A percentile compares a stretch with the other conserved stretches of the same genome.
Evolutionary conservation across 352 stramenopile species (phyloP).

Genomic region (Phytophthora foliorum): DNA sequence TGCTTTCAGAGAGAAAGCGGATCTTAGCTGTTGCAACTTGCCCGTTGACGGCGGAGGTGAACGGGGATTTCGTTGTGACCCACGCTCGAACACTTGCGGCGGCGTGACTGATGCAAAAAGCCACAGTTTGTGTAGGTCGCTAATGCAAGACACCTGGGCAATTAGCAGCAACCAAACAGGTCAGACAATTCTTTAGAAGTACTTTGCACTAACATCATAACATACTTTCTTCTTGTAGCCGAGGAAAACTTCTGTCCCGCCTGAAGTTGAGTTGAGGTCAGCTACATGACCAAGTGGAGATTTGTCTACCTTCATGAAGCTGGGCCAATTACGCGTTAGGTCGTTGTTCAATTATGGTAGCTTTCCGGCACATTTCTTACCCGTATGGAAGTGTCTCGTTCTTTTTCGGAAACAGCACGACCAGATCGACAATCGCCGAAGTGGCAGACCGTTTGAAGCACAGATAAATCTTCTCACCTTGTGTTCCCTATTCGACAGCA

Average conservation of each 20-base stretch:
- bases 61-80: not conserved
- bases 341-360: not conserved
- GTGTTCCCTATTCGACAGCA: conserved; percentile 58
- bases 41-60: conserved; percentile 25
- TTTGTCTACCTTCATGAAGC: conserved; percentile 84
- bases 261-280: conserved; percentile 80
- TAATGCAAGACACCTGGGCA: conserved; percentile 46
- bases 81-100: conserved; percentile 23
- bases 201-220: not conserved
- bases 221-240: conserved; percentile 86
- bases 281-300: conserved; percentile 71
- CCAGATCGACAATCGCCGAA: conserved; percentile 72
- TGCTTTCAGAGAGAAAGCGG: conserved; percentile 29
- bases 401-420: conserved; percentile 84
- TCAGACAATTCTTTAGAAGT: not conserved
- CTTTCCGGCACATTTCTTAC: conserved; percentile 33
- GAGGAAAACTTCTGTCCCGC: conserved; percentile 79
- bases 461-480: conserved; percentile 85
- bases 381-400: conserved; percentile 86
- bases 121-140: conserved; percentile 54
- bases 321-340: conserved; percentile 31
- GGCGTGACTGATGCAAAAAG: conserved; percentile 42
- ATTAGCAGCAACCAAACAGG: not conserved
- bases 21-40: conserved; percentile 30
- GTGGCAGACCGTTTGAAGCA: conserved; percentile 77